Percentiles rank a stretch among this genome's conserved stretches.
Evolutionary conservation across 257 asterid species (phyloP).

Genomic region (Solanum acaule): DNA sequence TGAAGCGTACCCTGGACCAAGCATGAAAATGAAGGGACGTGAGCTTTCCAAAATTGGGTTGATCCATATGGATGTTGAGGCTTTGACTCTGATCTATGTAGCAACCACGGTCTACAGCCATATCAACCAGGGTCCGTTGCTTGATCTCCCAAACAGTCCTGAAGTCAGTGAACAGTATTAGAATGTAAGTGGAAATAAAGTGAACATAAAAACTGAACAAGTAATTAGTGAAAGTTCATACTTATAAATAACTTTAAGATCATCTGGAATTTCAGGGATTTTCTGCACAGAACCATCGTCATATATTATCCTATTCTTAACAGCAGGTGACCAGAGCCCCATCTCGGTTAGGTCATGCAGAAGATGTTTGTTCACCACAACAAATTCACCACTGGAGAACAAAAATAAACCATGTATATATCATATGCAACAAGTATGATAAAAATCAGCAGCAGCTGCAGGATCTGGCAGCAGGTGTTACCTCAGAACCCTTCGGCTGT

Average conservation of each 20-base stretch:
- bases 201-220: not conserved
- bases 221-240: too few species aligned
- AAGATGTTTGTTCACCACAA: constrained; percentile 96
- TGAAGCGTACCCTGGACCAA: constrained; percentile 57
- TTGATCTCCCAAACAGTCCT: constrained; percentile 99
- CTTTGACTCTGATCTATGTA: constrained; percentile 95
- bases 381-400: constrained; percentile 75
- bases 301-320: constrained; percentile 76
- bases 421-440: constrained; percentile 4
- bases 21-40: constrained; percentile 88
- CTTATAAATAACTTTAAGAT: constrained; percentile 73
- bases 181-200: not conserved
- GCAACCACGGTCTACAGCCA: constrained; percentile 99
- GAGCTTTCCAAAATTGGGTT: constrained; percentile 77
- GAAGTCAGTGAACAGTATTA: constrained; percentile 4
- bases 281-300: constrained; percentile 92
- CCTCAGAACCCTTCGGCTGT: constrained; percentile 93
- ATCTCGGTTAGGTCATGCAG: constrained; percentile 87
- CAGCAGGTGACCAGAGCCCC: constrained; percentile 85
- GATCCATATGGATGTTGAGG: constrained; percentile 94
- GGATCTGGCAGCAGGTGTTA: not conserved
- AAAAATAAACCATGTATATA: not conserved
- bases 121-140: constrained; percentile 70
- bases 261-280: constrained; percentile 63
- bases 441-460: not conserved